Evolutionary conservation across 1,139 yeast genomes (phyloP), one percentile per base, ranked within the genome.

Genomic region (Nematodospora anomalae): DNA sequence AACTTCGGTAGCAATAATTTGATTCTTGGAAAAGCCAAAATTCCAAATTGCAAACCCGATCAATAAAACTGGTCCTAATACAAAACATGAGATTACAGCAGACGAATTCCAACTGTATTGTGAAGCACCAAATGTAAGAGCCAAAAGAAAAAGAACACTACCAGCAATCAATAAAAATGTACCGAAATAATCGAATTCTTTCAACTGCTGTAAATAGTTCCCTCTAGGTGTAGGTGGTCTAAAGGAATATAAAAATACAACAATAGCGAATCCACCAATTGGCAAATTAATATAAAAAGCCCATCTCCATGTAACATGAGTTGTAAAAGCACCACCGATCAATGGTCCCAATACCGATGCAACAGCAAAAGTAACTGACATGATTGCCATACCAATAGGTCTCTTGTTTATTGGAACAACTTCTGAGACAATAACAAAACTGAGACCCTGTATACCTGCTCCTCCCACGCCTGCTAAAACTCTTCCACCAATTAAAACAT

Each of bases 241-340:
- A 46, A 63, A 65, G 0, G 59, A 49, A 25, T 49, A 50, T 16
- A 49, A 35, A 32, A 65, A 58, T 18, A 59, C 48, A 1, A 42
- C 51, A 24, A 50, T 33, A 1, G 71, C 68, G 18, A 59, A 37
- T 2, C 61, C 71, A 9, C 71, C 71, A 44, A 65, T 52, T 9
- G 71, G 71, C 41, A 65, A 59, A 38, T 65, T 65, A 7, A 84
- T 71, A 56, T 80, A 84, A 56, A 83, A 84, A 45, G 86, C 78
- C 90, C 90, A 83, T 57, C 92, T 71, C 92, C 92, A 84, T 9
- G 45, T 43, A 16, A 57, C 60, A 40, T 63, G 59, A 16, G 62
- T 51, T 4, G 74, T 67, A 40, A 77, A 71, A 0, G 73, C 78
- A 20, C 79, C 77, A 41, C 79, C 78, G 14, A 79, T 53, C 37